Evolutionary conservation across 495 filamentous ascomycete species (phyloP).

Genomic region (Clohesyomyces aquaticus): DNA sequence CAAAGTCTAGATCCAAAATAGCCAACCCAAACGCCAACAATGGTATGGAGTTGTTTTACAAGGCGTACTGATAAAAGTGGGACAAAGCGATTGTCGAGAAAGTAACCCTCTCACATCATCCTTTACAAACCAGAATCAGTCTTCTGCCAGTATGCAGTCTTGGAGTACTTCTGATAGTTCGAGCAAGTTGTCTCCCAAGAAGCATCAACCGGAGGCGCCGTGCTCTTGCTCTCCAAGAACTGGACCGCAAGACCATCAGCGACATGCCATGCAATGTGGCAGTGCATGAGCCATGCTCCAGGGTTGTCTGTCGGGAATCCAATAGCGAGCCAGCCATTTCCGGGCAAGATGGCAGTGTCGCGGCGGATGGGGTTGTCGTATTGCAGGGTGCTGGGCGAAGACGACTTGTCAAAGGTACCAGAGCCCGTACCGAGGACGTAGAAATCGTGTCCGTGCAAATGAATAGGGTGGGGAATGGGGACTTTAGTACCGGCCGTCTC

Average conservation of each 20-base stretch:
- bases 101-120: too few relatives aligned
- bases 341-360: conserved; percentile 45
- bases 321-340: conserved; percentile 44
- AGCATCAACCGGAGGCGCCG: conserved; percentile 1
- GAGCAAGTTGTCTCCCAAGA: conserved; percentile 29
- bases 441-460: conserved; percentile 49
- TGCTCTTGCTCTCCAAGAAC: conserved; percentile 44
- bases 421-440: conserved; percentile 43
- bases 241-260: conserved; percentile 44
- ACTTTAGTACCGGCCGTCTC: conserved; percentile 36
- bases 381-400: conserved; percentile 25
- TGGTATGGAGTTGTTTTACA: too few relatives aligned
- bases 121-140: conserved; percentile 34
- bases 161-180: conserved; percentile 27
- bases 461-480: conserved; percentile 46
- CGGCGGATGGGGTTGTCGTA: conserved; percentile 44
- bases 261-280: conserved; percentile 48
- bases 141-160: conserved; percentile 28
- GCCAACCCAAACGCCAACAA: too few relatives aligned
- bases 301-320: conserved; percentile 44
- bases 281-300: conserved; percentile 43
- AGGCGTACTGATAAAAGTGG: too few relatives aligned
- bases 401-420: conserved; percentile 38
- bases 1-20: too few relatives aligned
- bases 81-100: too few relatives aligned